Conservation (phyloP, 2,329 filamentous ascomycete species). For the Hymenoscyphus infarciens region DNA sequence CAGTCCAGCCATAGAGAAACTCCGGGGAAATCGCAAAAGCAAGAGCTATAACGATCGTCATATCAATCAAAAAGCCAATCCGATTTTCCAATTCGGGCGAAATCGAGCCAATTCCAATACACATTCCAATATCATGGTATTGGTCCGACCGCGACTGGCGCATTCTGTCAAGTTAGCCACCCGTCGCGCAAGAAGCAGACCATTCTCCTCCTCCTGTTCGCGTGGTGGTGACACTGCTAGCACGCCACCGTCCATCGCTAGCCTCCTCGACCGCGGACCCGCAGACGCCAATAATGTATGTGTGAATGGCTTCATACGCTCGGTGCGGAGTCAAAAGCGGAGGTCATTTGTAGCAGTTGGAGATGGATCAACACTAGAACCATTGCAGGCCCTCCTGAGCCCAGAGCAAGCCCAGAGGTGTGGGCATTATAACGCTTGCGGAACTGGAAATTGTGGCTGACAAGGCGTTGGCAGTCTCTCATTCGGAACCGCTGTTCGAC, state of each 20-base stretch:
- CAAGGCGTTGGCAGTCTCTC: slow-evolving; percentile 57
- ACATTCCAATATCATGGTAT: slow-evolving; percentile 2
- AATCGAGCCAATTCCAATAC: background rate
- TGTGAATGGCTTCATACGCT: slow-evolving; percentile 77
- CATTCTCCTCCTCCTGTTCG: slow-evolving; percentile 2
- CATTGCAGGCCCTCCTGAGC: slow-evolving; percentile 57
- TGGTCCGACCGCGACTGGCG: slow-evolving; percentile 7
- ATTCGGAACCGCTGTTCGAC: slow-evolving; percentile 73
- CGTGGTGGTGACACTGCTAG: background rate
- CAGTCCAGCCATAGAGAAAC: background rate
- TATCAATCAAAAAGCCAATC: background rate
- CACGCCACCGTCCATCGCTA: slow-evolving; percentile 44
- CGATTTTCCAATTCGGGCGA: background rate
- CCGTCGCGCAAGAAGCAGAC: background rate
- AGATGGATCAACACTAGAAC: slow-evolving; percentile 78
- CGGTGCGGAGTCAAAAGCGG: slow-evolving; percentile 80
- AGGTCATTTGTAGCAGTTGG: slow-evolving; percentile 79
- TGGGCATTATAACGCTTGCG: slow-evolving; percentile 12
- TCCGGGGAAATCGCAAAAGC: background rate
- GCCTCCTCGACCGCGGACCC: slow-evolving; percentile 52
- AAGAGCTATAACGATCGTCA: background rate
- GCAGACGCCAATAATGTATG: slow-evolving; percentile 47
- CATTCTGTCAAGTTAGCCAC: slow-evolving; percentile 2
- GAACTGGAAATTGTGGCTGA: slow-evolving; percentile 12
- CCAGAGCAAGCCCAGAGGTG: slow-evolving; percentile 31